Evolutionary conservation across 1,284 basidiomycete species (phyloP), one percentile per base, ranked within the genome.

Genomic region (Salmacisia buchloeana): DNA sequence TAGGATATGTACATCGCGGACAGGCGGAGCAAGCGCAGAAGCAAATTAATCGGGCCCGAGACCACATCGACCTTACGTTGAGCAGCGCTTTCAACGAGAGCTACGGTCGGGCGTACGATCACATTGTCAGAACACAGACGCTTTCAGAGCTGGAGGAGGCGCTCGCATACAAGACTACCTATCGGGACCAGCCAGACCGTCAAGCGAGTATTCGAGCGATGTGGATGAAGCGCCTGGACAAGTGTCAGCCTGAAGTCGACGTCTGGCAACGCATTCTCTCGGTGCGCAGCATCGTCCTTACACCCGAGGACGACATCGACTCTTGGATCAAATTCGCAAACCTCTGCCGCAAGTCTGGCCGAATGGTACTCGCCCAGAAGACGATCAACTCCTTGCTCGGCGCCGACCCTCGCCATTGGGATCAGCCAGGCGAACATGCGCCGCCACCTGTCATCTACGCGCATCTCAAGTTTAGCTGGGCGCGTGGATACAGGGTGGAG

Each of bases 241-340:
- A 94, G 2, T 97, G 94, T 81, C 94, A 98, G 79, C 91, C 92
- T 18, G 96, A 98, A 72, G 96, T 98, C 21, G 96, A 99, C 80
- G 93, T 97, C 3, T 99, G 96, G 96, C 96, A 98, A 81, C 88
- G 94, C 25, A 92, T 98, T 57, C 83, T 99, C 18, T 94, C 97
- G 82, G 92, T 99, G 41, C 87, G 96, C 64, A 92, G 93, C 0
- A 85, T 98, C 58, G 94, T 99, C 25, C 84, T 97, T 34, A 91
- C 88, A 52, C 96, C 96, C 0, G 90, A 90, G 69, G 93, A 97
- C 73, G 94, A 97, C 76, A 92, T 91, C 59, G 87, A 91, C 61
- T 97, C 97, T 85, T 97, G 94, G 94, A 97, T 92, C 81, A 89
- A 91, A 80, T 92, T 92, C 75, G 91, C 90, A 25, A 92, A 92